Base-by-base conservation (phyloP, 2,329 filamentous ascomycete genomes). In the Penicillium polonicum region DNA sequence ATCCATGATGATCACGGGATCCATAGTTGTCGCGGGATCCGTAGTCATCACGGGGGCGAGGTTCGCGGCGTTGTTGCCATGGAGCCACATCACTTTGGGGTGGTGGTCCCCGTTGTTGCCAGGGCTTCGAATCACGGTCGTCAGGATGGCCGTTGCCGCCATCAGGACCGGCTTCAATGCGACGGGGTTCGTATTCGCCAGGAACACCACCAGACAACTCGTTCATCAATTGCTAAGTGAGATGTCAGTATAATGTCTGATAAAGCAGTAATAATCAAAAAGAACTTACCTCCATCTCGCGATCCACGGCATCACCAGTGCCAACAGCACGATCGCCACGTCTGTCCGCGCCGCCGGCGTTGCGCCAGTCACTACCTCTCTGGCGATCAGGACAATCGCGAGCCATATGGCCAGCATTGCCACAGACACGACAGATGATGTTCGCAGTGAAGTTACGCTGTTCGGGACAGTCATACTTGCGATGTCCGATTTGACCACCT, bases 381-480 rank as follows among this genome's bases (percentile, higher is more conserved):
- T 94, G 90, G 73, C 94, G 85, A 72, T 99, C 94, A 45, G 93
- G 92, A 84, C 94, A 99, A 79, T 99, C 94, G 68, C 93, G 88
- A 66, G 92, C 94, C 92, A 99, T 97, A 70, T 99, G 94, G 21
- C 94, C 94, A 64, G 94, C 92, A 74, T 97, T 97, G 67, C 94
- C 94, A 79, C 94, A 99, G 68, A 97, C 90, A 70, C 93, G 92
- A 79, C 94, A 99, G 73, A 99, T 97, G 74, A 99, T 97, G 78
- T 92, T 97, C 69, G 94, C 92, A n/a, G 94, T 99, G 79, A 89
- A 97, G 79, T 99, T 99, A 74, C 92, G 91, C 76, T 94, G 91
- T 79, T 99, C 91, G 15, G 94, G 94, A 69, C 94, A 99, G 74
- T 99, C 94, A 75, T 97, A 97, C 79, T 99, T 99, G 78, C 94